Evolutionary conservation across 2,329 filamentous ascomycete genomes (phyloP).

Genomic region (Exophiala spinifera): DNA sequence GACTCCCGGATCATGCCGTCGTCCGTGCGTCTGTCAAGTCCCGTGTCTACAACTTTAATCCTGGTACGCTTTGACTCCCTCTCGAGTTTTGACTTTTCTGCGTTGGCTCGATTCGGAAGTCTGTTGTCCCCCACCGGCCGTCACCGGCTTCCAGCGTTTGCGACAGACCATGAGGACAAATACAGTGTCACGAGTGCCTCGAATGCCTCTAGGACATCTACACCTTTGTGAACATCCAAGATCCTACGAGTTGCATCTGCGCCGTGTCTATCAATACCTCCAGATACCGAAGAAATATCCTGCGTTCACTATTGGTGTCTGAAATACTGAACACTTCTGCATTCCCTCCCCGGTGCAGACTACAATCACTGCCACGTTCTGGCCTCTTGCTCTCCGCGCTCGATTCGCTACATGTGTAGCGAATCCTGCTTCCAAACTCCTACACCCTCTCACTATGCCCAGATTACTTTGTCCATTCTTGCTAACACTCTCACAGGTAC

Average conservation of each 20-base stretch:
- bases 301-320: too few species aligned
- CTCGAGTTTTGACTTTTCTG: neutral
- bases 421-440: neutral
- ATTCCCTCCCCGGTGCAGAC: neutral
- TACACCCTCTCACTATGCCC: slow-evolving; percentile 11
- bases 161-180: neutral
- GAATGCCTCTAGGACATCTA: neutral
- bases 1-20: slow-evolving; percentile 16
- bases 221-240: neutral
- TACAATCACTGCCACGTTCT: neutral
- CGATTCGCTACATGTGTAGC: neutral
- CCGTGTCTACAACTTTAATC: slow-evolving; percentile 10
- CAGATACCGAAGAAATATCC: too few species aligned
- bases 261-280: too few species aligned
- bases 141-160: neutral
- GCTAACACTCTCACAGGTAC: slow-evolving; percentile 25
- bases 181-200: neutral
- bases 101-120: slow-evolving; percentile 18
- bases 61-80: slow-evolving; percentile 19
- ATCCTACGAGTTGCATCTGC: too few species aligned
- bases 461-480: slow-evolving; percentile 10
- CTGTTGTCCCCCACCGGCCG: slow-evolving; percentile 13
- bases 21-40: slow-evolving; percentile 20
- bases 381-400: neutral
- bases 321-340: neutral